Base-by-base conservation (phyloP, 768 basidiomycete genomes). In the Lactarius tabidus region DNA sequence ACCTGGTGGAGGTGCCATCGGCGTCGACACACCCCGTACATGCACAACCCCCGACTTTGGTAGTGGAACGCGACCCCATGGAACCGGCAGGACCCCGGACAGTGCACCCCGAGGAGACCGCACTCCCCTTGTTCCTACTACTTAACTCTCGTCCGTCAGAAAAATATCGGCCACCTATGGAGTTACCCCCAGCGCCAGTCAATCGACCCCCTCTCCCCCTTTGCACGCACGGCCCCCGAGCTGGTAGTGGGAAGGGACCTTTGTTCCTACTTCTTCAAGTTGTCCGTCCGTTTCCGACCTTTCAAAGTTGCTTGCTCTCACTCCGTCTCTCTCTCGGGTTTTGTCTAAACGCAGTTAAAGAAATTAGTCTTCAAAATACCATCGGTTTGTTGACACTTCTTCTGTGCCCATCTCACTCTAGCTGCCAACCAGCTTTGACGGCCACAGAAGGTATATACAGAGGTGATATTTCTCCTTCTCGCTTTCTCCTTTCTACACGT, bases 361-460 rank as follows among this genome's bases (percentile, higher is more conserved):
- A 23, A 48, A 48, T 23, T 8, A 10, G 5, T 23, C 45, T 7
- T 23, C n/a, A 48, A 28, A 43, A 6, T 26, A 12, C 58, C 48
- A 14, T 35, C 62, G n/a, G 17, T 29, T 31, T 18, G 23, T 48
- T n/a, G 23, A 48, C 5, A 23, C 45, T 48, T 48, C 53, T 54
- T 7, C 18, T 20, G 35, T 9, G 8, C 35, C n/a, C 26, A 53
- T 28, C 53, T 33, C 28, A 38, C 28, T 26, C 28, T 48, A 23
- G 35, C 45, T 48, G 33, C 35, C 58, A 54, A 54, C n/a, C 15
- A 28, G 18, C 39, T 23, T 23, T 3, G 38, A 17, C 26, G n/a
- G 39, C 31, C 52, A 35, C 36, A n/a, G 64, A 56, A 62, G 56
- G 64, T 65, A 60, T 29, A 65, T 52, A 55, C 56, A 57, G 36